These are phyloP conservation scores for Mycena citricolor DNA, from an alignment of 1,284 basidiomycete species.

Conservation along the genomic window DNA sequence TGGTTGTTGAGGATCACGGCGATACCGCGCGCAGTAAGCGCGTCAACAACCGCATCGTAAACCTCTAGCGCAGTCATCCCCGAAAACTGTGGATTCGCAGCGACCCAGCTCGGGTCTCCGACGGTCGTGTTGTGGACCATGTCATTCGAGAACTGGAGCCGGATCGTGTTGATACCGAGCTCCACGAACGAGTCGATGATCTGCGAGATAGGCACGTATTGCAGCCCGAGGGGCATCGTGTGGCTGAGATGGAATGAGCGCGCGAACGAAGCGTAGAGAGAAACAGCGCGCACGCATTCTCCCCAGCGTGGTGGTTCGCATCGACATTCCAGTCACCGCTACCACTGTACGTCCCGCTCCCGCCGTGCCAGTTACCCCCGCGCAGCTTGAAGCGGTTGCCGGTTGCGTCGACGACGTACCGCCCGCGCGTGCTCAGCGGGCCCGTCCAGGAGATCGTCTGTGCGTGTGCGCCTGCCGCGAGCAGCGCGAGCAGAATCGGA, in stretches of 20 bases:
- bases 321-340: not conserved
- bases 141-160: constrained; percentile 20
- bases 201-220: constrained; percentile 22
- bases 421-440: constrained; percentile 1
- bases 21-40: constrained; percentile 18
- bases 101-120: constrained; percentile 12
- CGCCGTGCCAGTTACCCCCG: constrained; percentile 5
- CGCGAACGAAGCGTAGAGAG: not conserved
- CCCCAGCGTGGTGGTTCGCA: constrained; percentile 15
- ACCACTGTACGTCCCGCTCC: not conserved
- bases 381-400: constrained; percentile 1
- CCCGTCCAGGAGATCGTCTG: constrained; percentile 1
- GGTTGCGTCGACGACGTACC: constrained; percentile 3
- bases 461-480: too few relatives aligned
- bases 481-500: too few relatives aligned
- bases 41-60: constrained; percentile 19
- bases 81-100: constrained; percentile 20
- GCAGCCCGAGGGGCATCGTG: constrained; percentile 21
- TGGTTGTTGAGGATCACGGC: constrained; percentile 18
- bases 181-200: constrained; percentile 20
- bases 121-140: constrained; percentile 18
- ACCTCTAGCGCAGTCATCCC: constrained; percentile 18
- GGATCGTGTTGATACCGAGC: constrained; percentile 17
- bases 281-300: constrained; percentile 9
- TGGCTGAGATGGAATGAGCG: constrained; percentile 1